A percentile compares a stretch with the other conserved stretches of the same genome.
phyloP scores from a whole-genome alignment of 148 eudicot species.

The Fallopia convolvulus region DNA sequence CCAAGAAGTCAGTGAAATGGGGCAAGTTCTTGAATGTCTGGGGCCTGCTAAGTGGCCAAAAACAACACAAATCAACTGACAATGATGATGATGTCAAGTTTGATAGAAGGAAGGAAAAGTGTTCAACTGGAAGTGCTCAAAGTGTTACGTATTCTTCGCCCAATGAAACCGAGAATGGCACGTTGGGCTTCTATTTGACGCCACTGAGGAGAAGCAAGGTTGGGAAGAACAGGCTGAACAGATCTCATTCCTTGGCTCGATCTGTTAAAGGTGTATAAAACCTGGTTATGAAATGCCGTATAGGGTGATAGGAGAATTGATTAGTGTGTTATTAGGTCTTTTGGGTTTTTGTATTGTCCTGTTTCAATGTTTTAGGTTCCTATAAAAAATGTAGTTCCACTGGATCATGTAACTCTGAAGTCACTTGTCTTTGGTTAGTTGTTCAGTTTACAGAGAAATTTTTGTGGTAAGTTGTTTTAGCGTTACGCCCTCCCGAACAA shows the following conservation, averaged over 20 bases:
- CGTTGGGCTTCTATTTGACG: slow-evolving; percentile 62
- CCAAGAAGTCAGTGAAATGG: slow-evolving; percentile 56
- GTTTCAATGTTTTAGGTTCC: neutral
- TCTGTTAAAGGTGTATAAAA: slow-evolving; percentile 20
- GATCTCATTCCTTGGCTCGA: slow-evolving; percentile 34
- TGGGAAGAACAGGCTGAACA: slow-evolving; percentile 45
- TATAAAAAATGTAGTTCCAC: neutral
- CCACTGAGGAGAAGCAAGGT: slow-evolving; percentile 61
- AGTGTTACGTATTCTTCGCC: slow-evolving; percentile 48
- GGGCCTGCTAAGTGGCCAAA: slow-evolving; percentile 36
- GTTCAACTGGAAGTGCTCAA: slow-evolving; percentile 24
- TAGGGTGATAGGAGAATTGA: neutral
- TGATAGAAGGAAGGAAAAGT: slow-evolving; percentile 11
- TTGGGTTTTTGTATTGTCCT: neutral
- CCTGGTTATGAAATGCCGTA: neutral
- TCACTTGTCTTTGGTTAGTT: neutral
- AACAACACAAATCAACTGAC: slow-evolving; percentile 25
- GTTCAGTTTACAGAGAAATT: neutral
- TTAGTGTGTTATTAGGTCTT: neutral
- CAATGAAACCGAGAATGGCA: slow-evolving; percentile 37
- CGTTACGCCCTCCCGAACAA: neutral
- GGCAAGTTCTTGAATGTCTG: slow-evolving; percentile 47
- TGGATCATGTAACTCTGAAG: neutral
- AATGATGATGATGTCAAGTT: slow-evolving; percentile 14
- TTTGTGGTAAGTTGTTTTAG: neutral